phyloP scores from a whole-genome alignment of 495 filamentous ascomycete genomes.

The Lasiosphaeriaceae sp. region DNA sequence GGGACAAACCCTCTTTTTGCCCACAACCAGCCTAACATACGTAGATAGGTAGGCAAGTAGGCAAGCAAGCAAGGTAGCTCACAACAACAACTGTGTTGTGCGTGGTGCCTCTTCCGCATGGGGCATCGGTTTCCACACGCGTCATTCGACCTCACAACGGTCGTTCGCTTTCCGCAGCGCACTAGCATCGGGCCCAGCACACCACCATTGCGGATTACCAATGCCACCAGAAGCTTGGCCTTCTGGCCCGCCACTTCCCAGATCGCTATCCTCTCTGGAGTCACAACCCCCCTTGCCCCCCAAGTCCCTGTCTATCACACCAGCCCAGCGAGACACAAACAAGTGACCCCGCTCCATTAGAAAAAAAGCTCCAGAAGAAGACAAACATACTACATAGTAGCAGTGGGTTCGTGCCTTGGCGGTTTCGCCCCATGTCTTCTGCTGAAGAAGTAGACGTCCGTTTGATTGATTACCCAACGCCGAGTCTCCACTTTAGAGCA shows the following conservation, averaged over 20 bases:
- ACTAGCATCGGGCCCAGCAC: background rate
- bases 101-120: background rate
- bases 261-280: background rate
- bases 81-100: background rate
- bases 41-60: background rate
- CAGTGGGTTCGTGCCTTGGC: too few relatives aligned
- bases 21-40: background rate
- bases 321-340: background rate
- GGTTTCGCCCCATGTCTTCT: background rate
- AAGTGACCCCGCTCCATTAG: background rate
- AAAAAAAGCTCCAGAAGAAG: background rate
- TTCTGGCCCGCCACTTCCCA: background rate
- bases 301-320: background rate
- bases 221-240: background rate
- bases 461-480: background rate
- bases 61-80: background rate
- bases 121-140: background rate
- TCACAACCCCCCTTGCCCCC: background rate
- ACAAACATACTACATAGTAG: background rate
- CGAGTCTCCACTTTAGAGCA: background rate
- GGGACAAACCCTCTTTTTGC: too few relatives aligned
- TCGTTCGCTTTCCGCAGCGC: background rate
- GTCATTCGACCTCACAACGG: background rate
- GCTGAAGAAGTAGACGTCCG: background rate
- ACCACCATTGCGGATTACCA: background rate